Evolutionary conservation across 2,329 filamentous ascomycete genomes (phyloP).

Genomic region (Sporothrix pallida): DNA sequence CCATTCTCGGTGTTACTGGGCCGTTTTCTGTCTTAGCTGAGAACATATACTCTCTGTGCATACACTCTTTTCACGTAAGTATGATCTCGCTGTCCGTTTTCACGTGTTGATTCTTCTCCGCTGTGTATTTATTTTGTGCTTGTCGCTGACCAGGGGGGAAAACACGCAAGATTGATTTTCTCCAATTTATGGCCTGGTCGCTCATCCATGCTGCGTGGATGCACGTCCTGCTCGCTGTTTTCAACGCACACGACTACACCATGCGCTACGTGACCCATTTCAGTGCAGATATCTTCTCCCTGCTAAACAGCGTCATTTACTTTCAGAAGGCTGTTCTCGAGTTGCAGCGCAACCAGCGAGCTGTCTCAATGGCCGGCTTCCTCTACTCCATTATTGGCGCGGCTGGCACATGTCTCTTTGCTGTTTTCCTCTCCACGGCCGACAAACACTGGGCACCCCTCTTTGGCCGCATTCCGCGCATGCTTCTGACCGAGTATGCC

Average conservation of each 20-base stretch:
- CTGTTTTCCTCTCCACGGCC: slow-evolving; percentile 29
- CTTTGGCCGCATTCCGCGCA: slow-evolving; percentile 27
- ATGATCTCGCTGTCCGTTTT: neutral
- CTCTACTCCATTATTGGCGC: slow-evolving; percentile 31
- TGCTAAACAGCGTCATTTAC: slow-evolving; percentile 32
- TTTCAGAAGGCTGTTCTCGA: slow-evolving; percentile 32
- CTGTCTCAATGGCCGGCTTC: slow-evolving; percentile 29
- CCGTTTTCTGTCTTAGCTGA: slow-evolving; percentile 27
- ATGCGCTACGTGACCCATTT: slow-evolving; percentile 32
- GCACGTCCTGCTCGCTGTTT: slow-evolving; percentile 28
- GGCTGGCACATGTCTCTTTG: slow-evolving; percentile 25
- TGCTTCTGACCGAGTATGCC: slow-evolving; percentile 31
- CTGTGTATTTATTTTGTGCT: neutral
- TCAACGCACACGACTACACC: slow-evolving; percentile 32
- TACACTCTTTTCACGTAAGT: slow-evolving; percentile 21
- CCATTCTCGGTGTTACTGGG: slow-evolving; percentile 23
- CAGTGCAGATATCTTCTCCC: slow-evolving; percentile 30
- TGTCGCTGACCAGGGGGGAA: neutral
- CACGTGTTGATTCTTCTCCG: too few relatives aligned
- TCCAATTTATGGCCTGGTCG: slow-evolving; percentile 32
- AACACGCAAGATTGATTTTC: slow-evolving; percentile 27
- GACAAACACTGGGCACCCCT: slow-evolving; percentile 29
- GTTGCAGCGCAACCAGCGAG: slow-evolving; percentile 23
- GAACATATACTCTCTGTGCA: slow-evolving; percentile 28
- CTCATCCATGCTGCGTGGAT: slow-evolving; percentile 32